Evolutionary conservation across 2,329 filamentous ascomycete species (phyloP), one percentile per base, ranked within the genome.

Genomic region (Parastagonospora nodorum): DNA sequence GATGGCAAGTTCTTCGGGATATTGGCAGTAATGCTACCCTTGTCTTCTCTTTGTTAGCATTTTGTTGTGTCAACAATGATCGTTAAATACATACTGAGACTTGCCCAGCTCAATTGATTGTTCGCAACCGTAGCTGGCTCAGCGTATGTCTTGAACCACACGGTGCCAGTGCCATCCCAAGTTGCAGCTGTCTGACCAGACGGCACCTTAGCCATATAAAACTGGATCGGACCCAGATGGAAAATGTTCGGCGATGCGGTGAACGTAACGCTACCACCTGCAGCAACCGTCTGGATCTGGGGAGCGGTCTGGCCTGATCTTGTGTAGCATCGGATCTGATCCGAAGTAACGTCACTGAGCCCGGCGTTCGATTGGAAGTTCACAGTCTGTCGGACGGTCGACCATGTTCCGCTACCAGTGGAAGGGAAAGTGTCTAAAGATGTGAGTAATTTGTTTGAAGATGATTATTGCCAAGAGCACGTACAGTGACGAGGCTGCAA

Each of bases 1-100:
- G 66, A 60, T 4, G 77, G 77, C 1, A 69, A 67, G 33, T 65
- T 67, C 27, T 60, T 65, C 2, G 78, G 77, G 29, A 80, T 72
- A 1, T 66, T 71, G 37, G 74, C 74, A 28, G 51, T 66, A 50
- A 66, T 60, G 8, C 58, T 45, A 2, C 55, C 60, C 49, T 57
- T 50, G 45, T 58, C 52, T 55, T 11, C 32, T 27, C 6, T 16
- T 31, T 16, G 16, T 56, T 14, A 42, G 37, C 32, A 14, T 5
- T 11, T 16, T 9, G 2, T 2, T 7, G 43, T 5, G 10, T 15
- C 8, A n/a, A 14, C 32, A 12, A 10, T 12, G 24, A 51, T 46
- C 9, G 30, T 15, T 31, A 5, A 11, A 14, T 12, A 60, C 48
- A 16, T 60, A 63, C 58, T 64, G 41, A 65, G 27, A 36, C 57